Percentiles rank a stretch among this genome's conserved stretches.
These are phyloP conservation scores for Trichomonas gallinae DNA, from an alignment of 208 protist species.

Conservation along the genomic window DNA sequence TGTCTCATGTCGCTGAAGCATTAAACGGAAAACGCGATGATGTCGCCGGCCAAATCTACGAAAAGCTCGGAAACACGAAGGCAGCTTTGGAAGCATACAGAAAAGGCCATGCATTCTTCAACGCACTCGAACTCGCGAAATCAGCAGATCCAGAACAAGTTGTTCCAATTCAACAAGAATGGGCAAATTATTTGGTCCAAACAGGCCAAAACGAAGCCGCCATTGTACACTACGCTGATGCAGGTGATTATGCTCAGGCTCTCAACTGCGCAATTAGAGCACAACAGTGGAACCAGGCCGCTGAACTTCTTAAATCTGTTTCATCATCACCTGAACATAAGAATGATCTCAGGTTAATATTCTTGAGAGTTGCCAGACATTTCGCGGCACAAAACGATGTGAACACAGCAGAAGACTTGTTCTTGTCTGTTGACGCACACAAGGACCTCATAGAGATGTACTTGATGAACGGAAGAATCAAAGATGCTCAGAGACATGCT, in stretches of 20 bases:
- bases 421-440: neutral
- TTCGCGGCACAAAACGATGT: neutral
- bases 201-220: neutral
- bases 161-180: neutral
- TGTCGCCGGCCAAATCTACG: neutral
- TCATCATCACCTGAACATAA: neutral
- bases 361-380: neutral
- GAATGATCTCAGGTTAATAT: neutral
- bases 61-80: neutral
- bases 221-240: neutral
- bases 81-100: neutral
- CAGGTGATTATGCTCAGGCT: neutral
- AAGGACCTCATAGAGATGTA: slow-evolving; percentile 4
- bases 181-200: neutral
- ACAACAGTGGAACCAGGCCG: neutral
- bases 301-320: neutral
- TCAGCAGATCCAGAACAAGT: neutral
- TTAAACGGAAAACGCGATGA: neutral
- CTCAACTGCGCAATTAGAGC: neutral
- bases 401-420: neutral
- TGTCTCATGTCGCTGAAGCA: neutral
- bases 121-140: neutral
- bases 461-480: neutral
- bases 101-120: neutral
- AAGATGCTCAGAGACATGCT: neutral